Base-by-base conservation (phyloP, 495 filamentous ascomycete genomes). In the Penicillium maclennaniae region DNA sequence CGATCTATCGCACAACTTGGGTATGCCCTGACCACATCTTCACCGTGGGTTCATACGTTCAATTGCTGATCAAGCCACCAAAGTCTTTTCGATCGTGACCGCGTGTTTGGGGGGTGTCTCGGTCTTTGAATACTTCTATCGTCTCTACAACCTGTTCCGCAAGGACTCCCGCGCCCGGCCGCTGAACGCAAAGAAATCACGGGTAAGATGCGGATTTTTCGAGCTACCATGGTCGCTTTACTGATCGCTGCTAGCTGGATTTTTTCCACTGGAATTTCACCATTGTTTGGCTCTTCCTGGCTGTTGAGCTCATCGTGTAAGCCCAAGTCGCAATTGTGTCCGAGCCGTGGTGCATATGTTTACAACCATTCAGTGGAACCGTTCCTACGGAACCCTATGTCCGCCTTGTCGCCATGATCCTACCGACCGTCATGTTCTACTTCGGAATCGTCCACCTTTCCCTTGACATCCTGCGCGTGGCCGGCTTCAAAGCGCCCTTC, bases 251-350 rank as follows among this genome's bases (percentile, higher is more conserved):
- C 19, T 56, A 81, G 75, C 69, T 84, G 43, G 82, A 86, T 54
- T 84, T 81, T 65, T 84, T 84, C 52, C 81, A 84, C 43, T 81
- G 83, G 69, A 83, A 82, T 52, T 80, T 83, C 53, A 79, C 76
- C 3, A 71, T 81, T 31, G 78, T 78, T 1, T 77, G 74, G 74
- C 54, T 74, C 44, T 73, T 75, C 19, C 47, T 77, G 19, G 74
- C 74, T 3, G 66, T 77, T 28, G 81, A 83, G 54, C 71, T 84
- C 40, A 80, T 83, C 54, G 74, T 76, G 72, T 75, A 68, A 60
- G 72, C 70, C 14, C 17, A 39, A 1, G 0, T 21, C 10, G 21
- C 7, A 10, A 5, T 26, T 4, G 10, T 9, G 23, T 5, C 34
- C 34, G 12, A 10, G 3, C 21, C 16, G n/a, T 41, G n/a, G 37